These are phyloP conservation scores for Gamarada debralockiae DNA, from an alignment of 495 filamentous ascomycete species.

Conservation along the genomic window DNA sequence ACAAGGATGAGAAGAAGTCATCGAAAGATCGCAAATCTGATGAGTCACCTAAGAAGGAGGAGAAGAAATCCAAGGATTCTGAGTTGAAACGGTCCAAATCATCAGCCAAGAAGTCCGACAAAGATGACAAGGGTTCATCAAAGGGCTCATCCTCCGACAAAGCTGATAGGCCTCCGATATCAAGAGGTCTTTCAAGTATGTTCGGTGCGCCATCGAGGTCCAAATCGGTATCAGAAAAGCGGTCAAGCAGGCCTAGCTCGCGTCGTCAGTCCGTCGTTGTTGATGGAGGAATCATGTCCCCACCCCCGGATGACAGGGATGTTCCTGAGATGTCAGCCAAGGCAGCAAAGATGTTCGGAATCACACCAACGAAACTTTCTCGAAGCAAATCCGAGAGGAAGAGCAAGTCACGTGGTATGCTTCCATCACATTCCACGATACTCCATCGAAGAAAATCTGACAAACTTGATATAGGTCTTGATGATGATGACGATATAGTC, in stretches of 20 bases:
- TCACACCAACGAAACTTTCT: slow-evolving; percentile 29
- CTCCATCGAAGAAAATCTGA: slow-evolving; percentile 17
- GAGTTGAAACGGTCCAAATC: slow-evolving; percentile 31
- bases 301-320: slow-evolving; percentile 32
- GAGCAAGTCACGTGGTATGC: slow-evolving; percentile 19
- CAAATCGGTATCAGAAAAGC: slow-evolving; percentile 46
- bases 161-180: slow-evolving; percentile 32
- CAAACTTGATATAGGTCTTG: slow-evolving; percentile 9
- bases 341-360: slow-evolving; percentile 49
- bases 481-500: slow-evolving; percentile 27
- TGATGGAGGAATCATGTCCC: slow-evolving; percentile 37
- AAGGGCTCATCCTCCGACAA: slow-evolving; percentile 43
- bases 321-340: slow-evolving; percentile 42
- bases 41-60: slow-evolving; percentile 34
- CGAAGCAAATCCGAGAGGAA: slow-evolving; percentile 37
- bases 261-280: slow-evolving; percentile 45
- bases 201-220: slow-evolving; percentile 50
- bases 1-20: slow-evolving; percentile 31
- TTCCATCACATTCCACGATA: slow-evolving; percentile 3
- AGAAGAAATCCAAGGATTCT: slow-evolving; percentile 25
- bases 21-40: slow-evolving; percentile 28
- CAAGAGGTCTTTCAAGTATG: slow-evolving; percentile 39
- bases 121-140: slow-evolving; percentile 24
- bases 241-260: slow-evolving; percentile 38
- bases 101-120: slow-evolving; percentile 27